A percentile compares a stretch with the other conserved stretches of the same genome.
phyloP scores from a whole-genome alignment of 345 rosid species.

The Rubroshorea leprosula region DNA sequence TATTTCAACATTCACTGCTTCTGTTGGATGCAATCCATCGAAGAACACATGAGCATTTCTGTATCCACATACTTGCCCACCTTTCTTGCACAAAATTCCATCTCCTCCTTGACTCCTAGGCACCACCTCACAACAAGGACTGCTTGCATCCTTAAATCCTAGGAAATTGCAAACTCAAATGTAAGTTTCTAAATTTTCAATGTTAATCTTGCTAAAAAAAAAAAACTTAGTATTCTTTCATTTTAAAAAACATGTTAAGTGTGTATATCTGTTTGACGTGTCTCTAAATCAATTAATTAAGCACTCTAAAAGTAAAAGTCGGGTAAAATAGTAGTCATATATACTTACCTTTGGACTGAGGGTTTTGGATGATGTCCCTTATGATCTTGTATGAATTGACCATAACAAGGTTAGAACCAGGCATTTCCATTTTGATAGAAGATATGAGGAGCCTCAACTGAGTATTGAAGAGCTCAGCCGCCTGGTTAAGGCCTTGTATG shows the following conservation, averaged over 20 bases:
- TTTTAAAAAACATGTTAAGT: too few relatives aligned
- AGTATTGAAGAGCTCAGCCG: conserved; percentile 47
- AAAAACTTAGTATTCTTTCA: too few relatives aligned
- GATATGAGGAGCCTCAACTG: conserved; percentile 20
- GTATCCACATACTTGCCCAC: conserved; percentile 23
- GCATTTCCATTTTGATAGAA: conserved; percentile 18
- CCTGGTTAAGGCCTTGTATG: conserved; percentile 31
- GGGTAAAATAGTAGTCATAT: too few relatives aligned
- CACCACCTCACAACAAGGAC: conserved; percentile 35
- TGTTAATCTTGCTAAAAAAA: too few relatives aligned
- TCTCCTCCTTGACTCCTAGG: conserved; percentile 24
- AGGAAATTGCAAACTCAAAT: background rate
- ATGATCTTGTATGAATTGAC: conserved; percentile 48
- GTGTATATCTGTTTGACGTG: too few relatives aligned
- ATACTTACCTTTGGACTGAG: conserved; percentile 33
- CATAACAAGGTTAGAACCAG: conserved; percentile 29
- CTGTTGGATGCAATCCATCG: conserved; percentile 64
- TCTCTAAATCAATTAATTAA: too few relatives aligned
- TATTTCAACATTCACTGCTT: conserved; percentile 40
- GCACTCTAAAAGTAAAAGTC: too few relatives aligned
- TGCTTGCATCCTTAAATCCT: conserved; percentile 28
- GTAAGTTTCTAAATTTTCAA: background rate
- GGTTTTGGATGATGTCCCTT: conserved; percentile 32
- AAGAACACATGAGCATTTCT: conserved; percentile 38
- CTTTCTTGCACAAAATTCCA: conserved; percentile 34